Evolutionary conservation across 208 protist species (phyloP), one percentile per base, ranked within the genome.

Genomic region (Leishmania martiniquensis): DNA sequence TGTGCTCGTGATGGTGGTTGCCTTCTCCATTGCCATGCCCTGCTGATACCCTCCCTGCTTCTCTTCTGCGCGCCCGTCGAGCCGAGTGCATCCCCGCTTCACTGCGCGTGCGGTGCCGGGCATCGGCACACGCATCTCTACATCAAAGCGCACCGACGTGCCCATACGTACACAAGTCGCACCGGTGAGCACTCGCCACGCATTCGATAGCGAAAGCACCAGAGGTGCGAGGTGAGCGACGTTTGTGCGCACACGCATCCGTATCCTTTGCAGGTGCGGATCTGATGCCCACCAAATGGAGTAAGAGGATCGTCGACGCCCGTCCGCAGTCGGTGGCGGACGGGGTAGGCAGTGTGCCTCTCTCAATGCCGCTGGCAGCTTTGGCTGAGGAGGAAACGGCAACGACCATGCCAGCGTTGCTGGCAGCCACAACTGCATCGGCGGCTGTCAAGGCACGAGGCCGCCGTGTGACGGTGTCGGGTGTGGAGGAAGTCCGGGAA

Each of bases 251-350:
- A 81, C 20, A 72, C 70, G 25, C 59, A 75, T 13, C 32, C 17
- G 42, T 34, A 69, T 42, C 44, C 15, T 47, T 42, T 22, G 13
- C 39, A 20, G 42, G 9, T 29, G 44, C 5, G 5, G 60, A 6
- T 20, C 17, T 7, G 10, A 87, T 89, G 85, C 82, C 85, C 13
- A 69, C 79, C 22, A 85, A 60, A 55, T 52, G 79, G 25, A 76
- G 79, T 51, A 76, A 59, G 44, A 70, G 77, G 44, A 67, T 89
- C 15, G 65, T 77, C 9, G 80, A 88, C 37, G 71, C 76, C 25
- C 73, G 74, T 1, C 72, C 78, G 22, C 77, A 78, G 42, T 55
- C 77, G 10, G 84, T 63, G 60, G 68, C 51, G 44, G 69, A 52
- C 9, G 80, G 75, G 9, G 70, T 76, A 22, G 75, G 80, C 49